A percentile compares a stretch with the other conserved stretches of the same genome.
Evolutionary conservation across 148 eudicot species (phyloP).

Genomic region (Rhododendron ovatum): DNA sequence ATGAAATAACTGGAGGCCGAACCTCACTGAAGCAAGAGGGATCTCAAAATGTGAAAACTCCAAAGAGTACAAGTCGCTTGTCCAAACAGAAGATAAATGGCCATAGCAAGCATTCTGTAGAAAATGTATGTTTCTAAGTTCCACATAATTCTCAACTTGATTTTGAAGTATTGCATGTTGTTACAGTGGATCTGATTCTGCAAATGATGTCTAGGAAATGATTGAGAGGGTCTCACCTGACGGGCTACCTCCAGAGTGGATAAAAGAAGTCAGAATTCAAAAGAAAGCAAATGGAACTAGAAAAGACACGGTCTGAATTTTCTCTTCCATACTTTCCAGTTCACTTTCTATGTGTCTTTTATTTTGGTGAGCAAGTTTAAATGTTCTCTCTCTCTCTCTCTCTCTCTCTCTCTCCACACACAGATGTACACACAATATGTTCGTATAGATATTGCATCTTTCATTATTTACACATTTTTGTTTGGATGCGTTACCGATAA

Average conservation of each 20-base stretch:
- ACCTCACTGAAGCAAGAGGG: background rate
- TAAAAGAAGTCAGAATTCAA: constrained; percentile 49
- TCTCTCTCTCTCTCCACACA: background rate
- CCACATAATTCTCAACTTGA: background rate
- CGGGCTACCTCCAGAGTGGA: constrained; percentile 67
- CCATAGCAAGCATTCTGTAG: background rate
- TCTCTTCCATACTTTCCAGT: background rate
- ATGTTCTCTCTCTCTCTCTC: background rate
- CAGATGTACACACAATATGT: background rate
- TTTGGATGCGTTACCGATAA: background rate
- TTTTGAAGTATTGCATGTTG: background rate
- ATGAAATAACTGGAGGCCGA: background rate
- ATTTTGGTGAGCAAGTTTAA: background rate
- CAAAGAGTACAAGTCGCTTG: background rate
- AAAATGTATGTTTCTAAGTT: background rate
- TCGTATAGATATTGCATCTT: background rate
- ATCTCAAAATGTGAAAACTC: background rate
- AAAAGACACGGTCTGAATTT: constrained; percentile 39
- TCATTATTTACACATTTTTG: background rate
- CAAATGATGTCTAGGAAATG: constrained; percentile 28
- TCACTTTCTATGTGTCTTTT: background rate
- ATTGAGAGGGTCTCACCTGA: constrained; percentile 37
- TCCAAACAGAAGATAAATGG: background rate
- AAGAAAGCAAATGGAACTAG: constrained; percentile 25
- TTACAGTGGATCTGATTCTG: background rate